These are phyloP conservation scores for Globisporangium yorkense DNA, from an alignment of 352 stramenopile species.

Conservation along the genomic window DNA sequence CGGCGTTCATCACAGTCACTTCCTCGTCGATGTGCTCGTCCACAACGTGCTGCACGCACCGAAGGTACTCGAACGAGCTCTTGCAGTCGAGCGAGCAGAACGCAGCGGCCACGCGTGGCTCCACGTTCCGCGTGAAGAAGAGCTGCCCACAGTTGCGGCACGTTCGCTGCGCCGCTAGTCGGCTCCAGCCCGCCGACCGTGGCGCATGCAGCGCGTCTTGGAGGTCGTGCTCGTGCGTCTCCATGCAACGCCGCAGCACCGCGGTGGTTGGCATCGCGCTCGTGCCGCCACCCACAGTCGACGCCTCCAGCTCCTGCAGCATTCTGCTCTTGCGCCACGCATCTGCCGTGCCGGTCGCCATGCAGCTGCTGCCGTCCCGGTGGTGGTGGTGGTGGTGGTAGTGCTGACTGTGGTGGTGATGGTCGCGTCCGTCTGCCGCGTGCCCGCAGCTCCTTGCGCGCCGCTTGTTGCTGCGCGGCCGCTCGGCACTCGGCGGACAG, in stretches of 20 bases:
- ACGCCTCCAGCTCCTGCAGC: slow-evolving; percentile 34
- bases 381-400: slow-evolving; percentile 1
- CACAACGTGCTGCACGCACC: slow-evolving; percentile 32
- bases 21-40: slow-evolving; percentile 19
- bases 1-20: not conserved
- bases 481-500: not conserved
- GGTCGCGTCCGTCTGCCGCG: not conserved
- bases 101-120: not conserved
- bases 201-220: not conserved
- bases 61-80: slow-evolving; percentile 49
- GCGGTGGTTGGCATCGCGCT: slow-evolving; percentile 6
- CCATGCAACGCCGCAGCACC: slow-evolving; percentile 5
- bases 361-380: slow-evolving; percentile 1
- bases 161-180: slow-evolving; percentile 25
- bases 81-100: slow-evolving; percentile 68
- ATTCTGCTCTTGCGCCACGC: slow-evolving; percentile 34
- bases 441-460: slow-evolving; percentile 10
- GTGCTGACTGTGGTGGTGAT: not conserved
- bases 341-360: slow-evolving; percentile 8
- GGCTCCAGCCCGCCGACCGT: slow-evolving; percentile 8
- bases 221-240: not conserved
- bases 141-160: slow-evolving; percentile 49
- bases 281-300: slow-evolving; percentile 1
- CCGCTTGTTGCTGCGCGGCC: slow-evolving; percentile 6
- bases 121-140: slow-evolving; percentile 26